Percentiles rank a stretch among this genome's conserved stretches.
Conservation (phyloP, 352 stramenopile species). For the Achlya hypogyna region DNA sequence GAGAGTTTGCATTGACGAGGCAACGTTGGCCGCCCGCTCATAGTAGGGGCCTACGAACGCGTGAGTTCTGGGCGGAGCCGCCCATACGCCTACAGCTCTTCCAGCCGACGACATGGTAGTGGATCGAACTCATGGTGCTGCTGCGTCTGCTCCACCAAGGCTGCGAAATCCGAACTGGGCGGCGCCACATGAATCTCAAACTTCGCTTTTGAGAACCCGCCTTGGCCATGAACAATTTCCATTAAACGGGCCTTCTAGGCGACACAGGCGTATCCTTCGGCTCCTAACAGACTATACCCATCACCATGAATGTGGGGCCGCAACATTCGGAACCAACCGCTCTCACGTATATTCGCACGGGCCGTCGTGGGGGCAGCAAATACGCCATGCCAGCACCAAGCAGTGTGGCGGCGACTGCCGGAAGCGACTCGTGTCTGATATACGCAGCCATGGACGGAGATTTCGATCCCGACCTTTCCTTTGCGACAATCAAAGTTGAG, state of each 20-base stretch:
- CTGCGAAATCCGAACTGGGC: constrained; percentile 11
- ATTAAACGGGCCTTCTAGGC: not conserved
- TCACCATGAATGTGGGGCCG: no score
- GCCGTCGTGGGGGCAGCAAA: no score
- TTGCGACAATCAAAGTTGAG: not conserved
- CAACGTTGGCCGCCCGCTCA: constrained; percentile 51
- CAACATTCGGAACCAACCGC: no score
- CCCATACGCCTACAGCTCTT: constrained; percentile 30
- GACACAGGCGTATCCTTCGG: no score
- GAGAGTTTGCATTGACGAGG: constrained; percentile 49
- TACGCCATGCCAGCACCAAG: no score
- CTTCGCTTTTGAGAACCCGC: not conserved
- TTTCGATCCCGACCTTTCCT: not conserved
- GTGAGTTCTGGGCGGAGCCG: not conserved
- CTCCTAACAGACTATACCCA: no score
- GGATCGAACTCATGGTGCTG: constrained; percentile 2
- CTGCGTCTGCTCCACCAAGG: not conserved
- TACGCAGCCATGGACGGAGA: no score
- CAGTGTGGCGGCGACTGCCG: no score
- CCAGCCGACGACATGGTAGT: constrained; percentile 68
- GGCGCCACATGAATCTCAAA: not conserved
- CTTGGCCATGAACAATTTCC: not conserved
- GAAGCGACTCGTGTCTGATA: no score
- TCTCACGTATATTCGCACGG: no score
- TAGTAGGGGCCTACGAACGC: constrained; percentile 36